A percentile compares a stretch with the other conserved stretches of the same genome.
Conservation (phyloP, 192 early-diverging fungal species). For the Obelidium mucronatum region DNA sequence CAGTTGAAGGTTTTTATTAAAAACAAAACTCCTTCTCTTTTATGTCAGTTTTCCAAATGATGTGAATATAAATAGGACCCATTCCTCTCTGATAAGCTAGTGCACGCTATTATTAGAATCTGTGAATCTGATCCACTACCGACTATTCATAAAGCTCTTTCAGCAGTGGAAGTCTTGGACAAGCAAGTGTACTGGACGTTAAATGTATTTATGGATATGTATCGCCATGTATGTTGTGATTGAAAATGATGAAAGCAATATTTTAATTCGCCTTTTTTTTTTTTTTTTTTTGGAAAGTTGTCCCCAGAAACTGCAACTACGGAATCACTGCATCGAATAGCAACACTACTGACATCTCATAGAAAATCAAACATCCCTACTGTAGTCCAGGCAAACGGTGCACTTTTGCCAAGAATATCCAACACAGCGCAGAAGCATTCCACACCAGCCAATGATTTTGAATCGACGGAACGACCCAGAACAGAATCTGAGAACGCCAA, state of each 20-base stretch:
- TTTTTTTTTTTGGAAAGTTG: neutral
- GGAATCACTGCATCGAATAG: neutral
- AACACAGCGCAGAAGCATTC: neutral
- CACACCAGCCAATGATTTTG: neutral
- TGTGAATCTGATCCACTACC: neutral
- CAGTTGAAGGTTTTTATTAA: conserved; percentile 41
- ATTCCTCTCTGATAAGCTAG: neutral
- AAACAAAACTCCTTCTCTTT: neutral
- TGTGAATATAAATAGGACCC: neutral
- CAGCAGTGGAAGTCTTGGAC: conserved; percentile 30
- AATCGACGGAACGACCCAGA: neutral
- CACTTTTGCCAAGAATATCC: neutral
- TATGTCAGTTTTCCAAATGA: neutral
- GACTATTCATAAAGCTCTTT: neutral
- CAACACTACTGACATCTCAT: conserved; percentile 1
- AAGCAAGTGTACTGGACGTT: conserved; percentile 41
- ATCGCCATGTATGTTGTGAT: conserved; percentile 41
- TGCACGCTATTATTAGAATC: neutral
- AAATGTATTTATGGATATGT: conserved; percentile 43
- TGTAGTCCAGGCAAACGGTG: neutral
- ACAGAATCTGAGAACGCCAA: neutral
- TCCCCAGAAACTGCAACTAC: neutral
- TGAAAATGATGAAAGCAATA: too few relatives aligned
- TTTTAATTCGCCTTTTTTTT: neutral
- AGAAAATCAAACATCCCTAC: neutral